Evolutionary conservation across 345 rosid genomes (phyloP).

Genomic region (Eucalyptus globulus): DNA sequence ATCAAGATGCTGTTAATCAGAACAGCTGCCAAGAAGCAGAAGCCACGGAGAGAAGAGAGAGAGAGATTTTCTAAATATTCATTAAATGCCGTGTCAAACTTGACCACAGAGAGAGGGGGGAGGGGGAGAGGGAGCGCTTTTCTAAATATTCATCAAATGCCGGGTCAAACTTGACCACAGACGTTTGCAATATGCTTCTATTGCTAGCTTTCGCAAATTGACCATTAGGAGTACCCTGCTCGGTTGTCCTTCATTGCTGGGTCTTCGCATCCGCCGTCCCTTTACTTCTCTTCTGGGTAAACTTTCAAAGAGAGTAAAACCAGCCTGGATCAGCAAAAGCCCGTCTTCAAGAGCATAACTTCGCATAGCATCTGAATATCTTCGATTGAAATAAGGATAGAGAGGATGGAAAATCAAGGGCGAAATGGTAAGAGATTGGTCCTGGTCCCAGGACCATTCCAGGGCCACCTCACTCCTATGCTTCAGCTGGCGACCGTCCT

Average conservation of each 20-base stretch:
- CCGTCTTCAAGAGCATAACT: background rate
- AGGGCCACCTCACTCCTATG: slow-evolving; percentile 68
- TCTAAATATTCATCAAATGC: background rate
- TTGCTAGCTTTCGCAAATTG: background rate
- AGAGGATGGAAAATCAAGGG: background rate
- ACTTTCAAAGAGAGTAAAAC: background rate
- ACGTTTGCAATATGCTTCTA: background rate
- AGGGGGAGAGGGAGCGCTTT: background rate
- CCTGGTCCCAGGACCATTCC: slow-evolving; percentile 43
- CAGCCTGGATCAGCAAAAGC: background rate
- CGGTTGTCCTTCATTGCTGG: background rate
- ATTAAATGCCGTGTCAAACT: background rate
- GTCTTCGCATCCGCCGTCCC: background rate
- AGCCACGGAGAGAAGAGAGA: background rate
- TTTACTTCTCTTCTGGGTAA: background rate
- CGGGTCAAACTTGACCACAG: background rate
- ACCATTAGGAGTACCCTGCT: background rate
- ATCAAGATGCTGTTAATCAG: background rate
- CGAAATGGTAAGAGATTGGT: slow-evolving; percentile 1
- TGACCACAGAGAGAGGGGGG: background rate
- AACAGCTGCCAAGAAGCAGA: background rate
- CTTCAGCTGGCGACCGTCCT: slow-evolving; percentile 55
- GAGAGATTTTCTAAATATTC: too few relatives aligned
- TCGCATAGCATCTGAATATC: background rate
- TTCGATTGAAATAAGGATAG: background rate